Evolutionary conservation across 2,329 filamentous ascomycete species (phyloP).

Genomic region (Pseudocercospora eumusae): DNA sequence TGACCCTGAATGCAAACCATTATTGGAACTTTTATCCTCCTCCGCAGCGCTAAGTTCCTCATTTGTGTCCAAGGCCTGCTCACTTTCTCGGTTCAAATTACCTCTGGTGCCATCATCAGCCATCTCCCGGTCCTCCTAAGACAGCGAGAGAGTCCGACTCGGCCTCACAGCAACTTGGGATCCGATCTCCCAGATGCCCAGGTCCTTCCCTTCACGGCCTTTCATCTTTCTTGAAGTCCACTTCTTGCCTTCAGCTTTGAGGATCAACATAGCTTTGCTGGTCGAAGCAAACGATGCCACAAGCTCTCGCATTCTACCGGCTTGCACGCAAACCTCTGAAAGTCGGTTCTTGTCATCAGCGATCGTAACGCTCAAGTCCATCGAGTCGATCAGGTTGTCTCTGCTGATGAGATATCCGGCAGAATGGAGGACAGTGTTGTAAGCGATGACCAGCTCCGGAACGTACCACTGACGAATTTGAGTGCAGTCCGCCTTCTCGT

Average conservation of each 20-base stretch:
- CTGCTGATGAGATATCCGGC: constrained; percentile 73
- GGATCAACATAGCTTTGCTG: constrained; percentile 67
- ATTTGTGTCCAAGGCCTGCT: neutral
- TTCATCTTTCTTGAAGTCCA: constrained; percentile 43
- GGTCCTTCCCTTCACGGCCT: constrained; percentile 45
- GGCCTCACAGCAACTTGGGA: constrained; percentile 26
- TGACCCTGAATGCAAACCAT: neutral
- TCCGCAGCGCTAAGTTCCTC: neutral
- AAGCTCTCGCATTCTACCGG: constrained; percentile 49
- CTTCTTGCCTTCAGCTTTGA: constrained; percentile 47
- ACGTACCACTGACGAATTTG: constrained; percentile 75
- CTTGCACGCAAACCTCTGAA: constrained; percentile 42
- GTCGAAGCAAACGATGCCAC: constrained; percentile 68
- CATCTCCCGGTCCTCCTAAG: constrained; percentile 7
- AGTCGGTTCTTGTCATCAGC: constrained; percentile 56
- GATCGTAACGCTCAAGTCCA: constrained; percentile 78
- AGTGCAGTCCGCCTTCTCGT: constrained; percentile 62
- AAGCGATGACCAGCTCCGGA: constrained; percentile 81
- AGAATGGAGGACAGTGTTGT: constrained; percentile 77
- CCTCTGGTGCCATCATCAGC: neutral
- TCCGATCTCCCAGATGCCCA: constrained; percentile 48
- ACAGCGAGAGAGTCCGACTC: constrained; percentile 6
- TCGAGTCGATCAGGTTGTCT: constrained; percentile 76
- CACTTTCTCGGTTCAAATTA: neutral
- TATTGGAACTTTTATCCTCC: neutral